Evolutionary conservation across 768 basidiomycete genomes (phyloP).

Genomic region (Phlebiopsis gigantea): DNA sequence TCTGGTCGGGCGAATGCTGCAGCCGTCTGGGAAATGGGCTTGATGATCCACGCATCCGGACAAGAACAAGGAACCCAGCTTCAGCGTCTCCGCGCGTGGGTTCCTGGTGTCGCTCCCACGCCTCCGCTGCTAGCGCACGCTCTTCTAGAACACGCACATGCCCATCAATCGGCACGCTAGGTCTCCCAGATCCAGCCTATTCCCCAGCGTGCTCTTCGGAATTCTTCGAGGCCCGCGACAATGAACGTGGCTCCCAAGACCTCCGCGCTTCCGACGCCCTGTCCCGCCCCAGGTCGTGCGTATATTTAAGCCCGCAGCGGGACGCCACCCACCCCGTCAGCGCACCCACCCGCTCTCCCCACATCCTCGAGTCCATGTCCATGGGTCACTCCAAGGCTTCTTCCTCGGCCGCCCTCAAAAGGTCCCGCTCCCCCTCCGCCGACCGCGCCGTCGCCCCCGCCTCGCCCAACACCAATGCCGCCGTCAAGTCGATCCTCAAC

Average conservation of each 20-base stretch:
- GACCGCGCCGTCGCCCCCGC: slow-evolving; percentile 15
- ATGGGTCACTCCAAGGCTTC: not conserved
- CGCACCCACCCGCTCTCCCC: not conserved
- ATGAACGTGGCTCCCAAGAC: slow-evolving; percentile 4
- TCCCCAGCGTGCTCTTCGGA: not conserved
- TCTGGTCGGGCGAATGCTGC: too few species aligned
- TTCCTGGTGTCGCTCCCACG: not conserved
- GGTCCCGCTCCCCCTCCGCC: slow-evolving; percentile 3
- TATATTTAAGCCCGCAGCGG: not conserved
- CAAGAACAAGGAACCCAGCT: not conserved
- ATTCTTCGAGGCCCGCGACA: slow-evolving; percentile 6
- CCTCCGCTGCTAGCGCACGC: not conserved
- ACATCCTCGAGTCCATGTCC: not conserved
- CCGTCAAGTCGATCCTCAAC: slow-evolving; percentile 61
- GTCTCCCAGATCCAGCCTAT: not conserved
- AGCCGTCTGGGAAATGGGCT: too few species aligned
- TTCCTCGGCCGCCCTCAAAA: not conserved
- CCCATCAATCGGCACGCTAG: not conserved
- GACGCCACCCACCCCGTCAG: not conserved
- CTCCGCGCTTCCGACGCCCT: not conserved
- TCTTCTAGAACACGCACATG: not conserved
- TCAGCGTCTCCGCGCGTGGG: not conserved
- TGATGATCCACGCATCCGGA: not conserved
- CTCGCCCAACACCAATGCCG: slow-evolving; percentile 35
- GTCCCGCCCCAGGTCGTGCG: not conserved